Evolutionary conservation across 176 grass and related monocot genomes (phyloP), one percentile per base, ranked within the genome.

Genomic region (Olyra latifolia): DNA sequence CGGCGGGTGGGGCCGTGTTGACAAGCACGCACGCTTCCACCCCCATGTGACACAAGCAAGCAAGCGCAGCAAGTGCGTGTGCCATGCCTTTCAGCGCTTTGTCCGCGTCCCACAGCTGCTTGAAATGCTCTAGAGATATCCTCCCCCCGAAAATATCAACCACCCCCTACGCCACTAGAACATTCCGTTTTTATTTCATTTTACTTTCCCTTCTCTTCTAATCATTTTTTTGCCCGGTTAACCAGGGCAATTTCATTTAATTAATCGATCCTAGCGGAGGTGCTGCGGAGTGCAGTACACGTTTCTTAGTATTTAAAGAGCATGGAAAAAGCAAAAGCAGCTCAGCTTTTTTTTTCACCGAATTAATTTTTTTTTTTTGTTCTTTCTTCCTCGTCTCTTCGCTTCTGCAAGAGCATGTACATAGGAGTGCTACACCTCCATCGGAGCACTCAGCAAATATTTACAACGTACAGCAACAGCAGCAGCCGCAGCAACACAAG

Each of bases 401-500:
- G 28, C 75, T 68, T 56, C 32, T 61, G 22, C 42, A 61, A 49
- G 67, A 83, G 81, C 27, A 28, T 52, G 76, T 74, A 80, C 84
- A 86, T 67, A 56, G 49, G 66, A 67, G 69, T 29, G 84, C 77
- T 58, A 66, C 76, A 57, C 59, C 10, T 58, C 16, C 20, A 43
- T 35, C 25, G 77, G 84, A 86, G 77, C 84, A 68, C 84, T 57
- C 60, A n/a, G 25, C 69, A 47, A 49, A 66, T 80, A 86, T 86
- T 80, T 80, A 86, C 77, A 80, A 2, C 43, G 69, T 68, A 73
- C 81, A 69, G 39, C 59, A 80, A 14, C 80, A 20, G 58, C 67
- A 59, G 32, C 32, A 20, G 58, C 67, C 49, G 32, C 32, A 75
- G 20, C 80, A 20, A 66, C 67, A 59, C 66, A 27, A 28, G 22